A percentile compares a stretch with the other conserved stretches of the same genome.
phyloP scores from a whole-genome alignment of 2,329 filamentous ascomycete species.

The Botryotinia calthae region DNA sequence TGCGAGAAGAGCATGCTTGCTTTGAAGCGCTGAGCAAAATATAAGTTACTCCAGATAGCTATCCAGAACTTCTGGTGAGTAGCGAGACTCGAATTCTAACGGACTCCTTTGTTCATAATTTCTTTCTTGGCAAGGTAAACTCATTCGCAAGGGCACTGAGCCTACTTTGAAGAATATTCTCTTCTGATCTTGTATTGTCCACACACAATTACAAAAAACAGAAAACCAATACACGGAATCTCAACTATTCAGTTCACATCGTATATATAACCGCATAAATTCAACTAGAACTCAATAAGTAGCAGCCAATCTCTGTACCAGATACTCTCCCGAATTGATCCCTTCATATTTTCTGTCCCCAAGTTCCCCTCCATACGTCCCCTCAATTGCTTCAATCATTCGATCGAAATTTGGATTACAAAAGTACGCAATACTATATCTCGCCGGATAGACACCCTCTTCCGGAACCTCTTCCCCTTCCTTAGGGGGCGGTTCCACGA shows the following conservation, averaged over 20 bases:
- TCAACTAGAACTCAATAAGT: conserved; percentile 54
- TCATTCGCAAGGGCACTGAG: background rate
- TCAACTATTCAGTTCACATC: background rate
- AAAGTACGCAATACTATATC: conserved; percentile 86
- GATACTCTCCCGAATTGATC: conserved; percentile 77
- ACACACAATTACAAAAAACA: background rate
- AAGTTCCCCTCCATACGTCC: conserved; percentile 56
- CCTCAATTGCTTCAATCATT: conserved; percentile 63
- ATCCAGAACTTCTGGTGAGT: background rate
- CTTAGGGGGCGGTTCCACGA: conserved; percentile 73
- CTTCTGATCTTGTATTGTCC: background rate
- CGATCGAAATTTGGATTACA: conserved; percentile 66
- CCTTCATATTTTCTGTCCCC: conserved; percentile 74
- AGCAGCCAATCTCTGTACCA: conserved; percentile 72
- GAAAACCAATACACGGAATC: background rate
- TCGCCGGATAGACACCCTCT: conserved; percentile 61
- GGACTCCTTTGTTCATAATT: background rate
- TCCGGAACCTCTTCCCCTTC: conserved; percentile 22
- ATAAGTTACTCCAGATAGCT: background rate
- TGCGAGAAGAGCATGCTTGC: background rate
- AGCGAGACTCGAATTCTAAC: background rate
- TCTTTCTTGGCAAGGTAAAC: background rate
- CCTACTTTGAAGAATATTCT: background rate
- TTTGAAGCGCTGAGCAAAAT: background rate
- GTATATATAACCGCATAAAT: background rate